phyloP scores from a whole-genome alignment of 169 alveolate species.

The Babesia sp. region DNA sequence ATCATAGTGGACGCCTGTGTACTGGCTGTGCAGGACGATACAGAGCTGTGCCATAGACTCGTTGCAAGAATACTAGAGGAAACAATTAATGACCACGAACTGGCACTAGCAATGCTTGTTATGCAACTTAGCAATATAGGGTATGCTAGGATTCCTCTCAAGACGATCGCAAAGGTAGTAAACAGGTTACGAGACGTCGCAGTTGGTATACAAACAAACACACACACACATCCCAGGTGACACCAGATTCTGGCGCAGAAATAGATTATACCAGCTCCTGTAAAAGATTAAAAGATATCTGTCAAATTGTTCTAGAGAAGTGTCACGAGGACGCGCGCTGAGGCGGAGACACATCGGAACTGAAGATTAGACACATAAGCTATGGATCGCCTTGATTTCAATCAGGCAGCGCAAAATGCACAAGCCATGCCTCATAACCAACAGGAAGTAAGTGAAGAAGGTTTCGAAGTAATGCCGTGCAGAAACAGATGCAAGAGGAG shows the following conservation, averaged over 20 bases:
- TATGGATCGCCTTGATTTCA: slow-evolving; percentile 22
- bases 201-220: slow-evolving; percentile 12
- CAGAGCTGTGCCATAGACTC: not conserved
- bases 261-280: not conserved
- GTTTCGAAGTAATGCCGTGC: not conserved
- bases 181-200: not conserved
- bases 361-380: not conserved
- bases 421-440: slow-evolving; percentile 21
- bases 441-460: slow-evolving; percentile 15
- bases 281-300: not conserved
- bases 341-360: not conserved
- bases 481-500: slow-evolving; percentile 59
- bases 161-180: not conserved
- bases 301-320: not conserved
- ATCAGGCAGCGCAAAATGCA: slow-evolving; percentile 44
- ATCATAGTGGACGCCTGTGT: slow-evolving; percentile 18
- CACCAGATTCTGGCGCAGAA: not conserved
- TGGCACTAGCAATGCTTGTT: slow-evolving; percentile 4
- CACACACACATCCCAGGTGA: not conserved
- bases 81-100: not conserved
- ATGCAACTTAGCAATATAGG: not conserved
- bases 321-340: not conserved
- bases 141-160: not conserved
- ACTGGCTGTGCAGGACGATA: not conserved
- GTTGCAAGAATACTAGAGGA: slow-evolving; percentile 1